These are phyloP conservation scores for Fagopyrum homotropicum DNA, from an alignment of 148 eudicot genomes.

Conservation along the genomic window DNA sequence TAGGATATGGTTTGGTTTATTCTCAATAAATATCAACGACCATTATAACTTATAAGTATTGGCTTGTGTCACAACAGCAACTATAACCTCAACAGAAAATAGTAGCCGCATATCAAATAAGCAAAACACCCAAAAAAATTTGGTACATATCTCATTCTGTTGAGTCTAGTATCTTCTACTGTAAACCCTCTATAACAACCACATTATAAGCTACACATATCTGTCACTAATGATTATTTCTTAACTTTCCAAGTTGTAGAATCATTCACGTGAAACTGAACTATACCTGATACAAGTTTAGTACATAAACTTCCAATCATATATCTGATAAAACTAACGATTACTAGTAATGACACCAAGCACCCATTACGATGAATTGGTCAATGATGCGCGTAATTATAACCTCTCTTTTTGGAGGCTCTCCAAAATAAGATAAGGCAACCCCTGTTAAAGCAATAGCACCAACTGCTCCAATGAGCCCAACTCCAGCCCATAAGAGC, in stretches of 20 bases:
- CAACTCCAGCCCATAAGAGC: constrained; percentile 92
- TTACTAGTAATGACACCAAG: not conserved
- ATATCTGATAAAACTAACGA: not conserved
- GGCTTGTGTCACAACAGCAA: not conserved
- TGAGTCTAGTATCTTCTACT: not conserved
- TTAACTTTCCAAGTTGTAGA: not conserved
- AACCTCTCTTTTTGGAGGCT: constrained; percentile 84
- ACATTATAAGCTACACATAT: not conserved
- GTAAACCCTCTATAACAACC: not conserved
- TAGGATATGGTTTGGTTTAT: too few species aligned
- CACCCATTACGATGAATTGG: not conserved
- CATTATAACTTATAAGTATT: not conserved
- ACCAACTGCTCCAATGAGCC: constrained; percentile 61
- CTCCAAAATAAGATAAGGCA: constrained; percentile 65
- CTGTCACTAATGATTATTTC: not conserved
- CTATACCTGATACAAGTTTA: not conserved
- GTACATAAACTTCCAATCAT: not conserved
- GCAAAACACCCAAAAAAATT: not conserved
- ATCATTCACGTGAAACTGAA: not conserved
- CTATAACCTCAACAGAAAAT: not conserved
- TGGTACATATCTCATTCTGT: not conserved
- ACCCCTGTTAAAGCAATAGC: constrained; percentile 70
- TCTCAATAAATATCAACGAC: not conserved
- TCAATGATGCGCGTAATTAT: constrained; percentile 15
- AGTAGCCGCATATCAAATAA: not conserved